phyloP scores from a whole-genome alignment of 306 rosid genomes.

The Fagus crenata region DNA sequence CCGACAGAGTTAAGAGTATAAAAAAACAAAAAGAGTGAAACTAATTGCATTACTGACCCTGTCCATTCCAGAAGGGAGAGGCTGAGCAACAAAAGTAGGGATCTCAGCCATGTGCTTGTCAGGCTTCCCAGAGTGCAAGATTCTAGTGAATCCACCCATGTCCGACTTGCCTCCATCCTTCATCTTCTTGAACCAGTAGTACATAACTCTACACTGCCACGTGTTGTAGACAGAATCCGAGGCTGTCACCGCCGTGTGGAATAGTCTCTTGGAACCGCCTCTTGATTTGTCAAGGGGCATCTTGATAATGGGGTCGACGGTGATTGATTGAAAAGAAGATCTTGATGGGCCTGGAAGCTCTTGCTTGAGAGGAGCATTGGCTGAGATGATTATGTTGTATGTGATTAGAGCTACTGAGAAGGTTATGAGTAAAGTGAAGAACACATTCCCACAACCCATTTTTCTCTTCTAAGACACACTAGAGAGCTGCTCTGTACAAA shows the following conservation, averaged over 20 bases:
- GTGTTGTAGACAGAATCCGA: slow-evolving; percentile 88
- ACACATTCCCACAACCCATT: slow-evolving; percentile 92
- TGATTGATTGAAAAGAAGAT: slow-evolving; percentile 32
- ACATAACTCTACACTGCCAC: slow-evolving; percentile 96
- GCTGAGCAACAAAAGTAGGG: slow-evolving; percentile 98
- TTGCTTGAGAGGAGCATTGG: slow-evolving; percentile 75
- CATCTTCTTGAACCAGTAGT: slow-evolving; percentile 86
- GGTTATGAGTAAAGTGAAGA: slow-evolving; percentile 65
- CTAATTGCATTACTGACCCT: slow-evolving; percentile 41
- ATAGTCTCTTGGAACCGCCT: slow-evolving; percentile 49
- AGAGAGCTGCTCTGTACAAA: background rate
- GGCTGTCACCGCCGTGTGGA: slow-evolving; percentile 97
- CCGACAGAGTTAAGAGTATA: background rate
- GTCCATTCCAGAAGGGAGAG: slow-evolving; percentile 94
- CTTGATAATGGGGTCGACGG: slow-evolving; percentile 77
- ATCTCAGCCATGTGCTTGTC: slow-evolving; percentile 83
- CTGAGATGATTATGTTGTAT: slow-evolving; percentile 88
- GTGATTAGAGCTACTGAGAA: slow-evolving; percentile 92
- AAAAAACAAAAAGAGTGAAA: background rate
- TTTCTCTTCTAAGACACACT: background rate
- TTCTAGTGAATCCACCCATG: slow-evolving; percentile 96
- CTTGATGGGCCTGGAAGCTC: slow-evolving; percentile 86
- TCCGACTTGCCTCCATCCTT: slow-evolving; percentile 54
- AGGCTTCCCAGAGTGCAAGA: slow-evolving; percentile 84
- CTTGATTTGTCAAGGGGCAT: slow-evolving; percentile 65